Base-by-base conservation (phyloP, 2,329 filamentous ascomycete genomes). In the Fusarium sp. region DNA sequence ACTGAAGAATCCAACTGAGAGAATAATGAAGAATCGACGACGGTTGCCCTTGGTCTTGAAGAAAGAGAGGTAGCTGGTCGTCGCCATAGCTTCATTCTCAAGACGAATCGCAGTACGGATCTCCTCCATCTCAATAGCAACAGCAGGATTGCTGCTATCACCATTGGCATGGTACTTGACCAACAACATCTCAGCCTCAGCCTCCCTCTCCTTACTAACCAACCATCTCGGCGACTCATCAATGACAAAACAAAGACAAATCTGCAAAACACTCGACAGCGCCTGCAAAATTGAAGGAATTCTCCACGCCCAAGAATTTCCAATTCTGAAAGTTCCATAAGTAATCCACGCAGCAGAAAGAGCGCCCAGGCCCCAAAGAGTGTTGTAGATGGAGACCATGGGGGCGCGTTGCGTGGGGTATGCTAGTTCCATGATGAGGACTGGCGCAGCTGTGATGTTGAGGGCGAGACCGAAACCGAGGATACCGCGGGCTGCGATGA, bases 381-480 rank as follows among this genome's bases (percentile, higher is more conserved):
- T 64, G 16, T 64, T 64, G 50, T 64, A 64, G 18, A 64, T 64
- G 0, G 61, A 64, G 6, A 64, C 61, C 61, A 64, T 64, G 3
- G 61, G 61, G 7, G 59, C 61, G 25, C 61, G 22, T 1, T 64
- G 61, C 29, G 61, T 64, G 18, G 61, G 61, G 7, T 64, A 64
- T 2, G 61, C 61, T 12, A 64, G 11, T 14, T 64, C 61, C 59
- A 64, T 64, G 9, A 64, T 64, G 2, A 64, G 11, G 4, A 64
- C 59, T 8, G 61, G 61, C 0, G 61, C 61, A 4, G 61, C 61
- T 20, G 61, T 64, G 8, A 64, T 64, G 18, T 64, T 64, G 24
- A 64, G 3, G 0, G 59, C 61, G 7, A 64, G 3, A 2, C 59
- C 59, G 6, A 64, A 64, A 50, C 61, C 61, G 1, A 64, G 61